Conservation (phyloP, 148 eudicot species). For the Vaccinium corymbosum region DNA sequence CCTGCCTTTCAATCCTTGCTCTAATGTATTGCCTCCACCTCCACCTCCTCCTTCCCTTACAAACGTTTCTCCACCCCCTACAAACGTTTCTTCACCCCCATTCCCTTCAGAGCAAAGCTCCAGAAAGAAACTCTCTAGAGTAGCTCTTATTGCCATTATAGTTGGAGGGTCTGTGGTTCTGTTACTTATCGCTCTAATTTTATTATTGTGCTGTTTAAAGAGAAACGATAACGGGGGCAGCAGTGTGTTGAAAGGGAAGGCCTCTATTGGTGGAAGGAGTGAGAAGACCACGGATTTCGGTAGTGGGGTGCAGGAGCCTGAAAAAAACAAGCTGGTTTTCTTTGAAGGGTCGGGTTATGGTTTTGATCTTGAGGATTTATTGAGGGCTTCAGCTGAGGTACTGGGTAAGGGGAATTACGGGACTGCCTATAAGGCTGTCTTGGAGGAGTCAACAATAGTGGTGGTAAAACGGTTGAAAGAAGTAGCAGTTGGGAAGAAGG, state of each 20-base stretch:
- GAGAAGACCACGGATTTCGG: slow-evolving; percentile 43
- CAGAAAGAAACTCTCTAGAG: slow-evolving; percentile 24
- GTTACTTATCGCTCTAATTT: slow-evolving; percentile 16
- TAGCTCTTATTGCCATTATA: slow-evolving; percentile 37
- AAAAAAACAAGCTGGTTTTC: slow-evolving; percentile 46
- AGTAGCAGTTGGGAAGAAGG: slow-evolving; percentile 20
- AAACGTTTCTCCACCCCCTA: slow-evolving; percentile 14
- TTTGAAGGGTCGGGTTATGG: slow-evolving; percentile 41
- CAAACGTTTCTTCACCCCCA: slow-evolving; percentile 3
- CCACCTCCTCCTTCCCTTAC: slow-evolving; percentile 31
- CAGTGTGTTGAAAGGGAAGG: slow-evolving; percentile 27
- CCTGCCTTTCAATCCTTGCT: slow-evolving; percentile 32
- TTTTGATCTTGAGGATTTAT: slow-evolving; percentile 51
- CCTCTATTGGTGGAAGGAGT: slow-evolving; percentile 23
- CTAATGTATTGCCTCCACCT: slow-evolving; percentile 27
- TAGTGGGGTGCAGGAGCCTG: slow-evolving; percentile 46
- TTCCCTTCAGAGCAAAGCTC: slow-evolving; percentile 13
- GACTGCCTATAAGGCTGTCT: slow-evolving; percentile 50
- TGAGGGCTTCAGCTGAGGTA: slow-evolving; percentile 32
- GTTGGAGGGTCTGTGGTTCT: slow-evolving; percentile 30
- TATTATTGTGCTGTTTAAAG: slow-evolving; percentile 29
- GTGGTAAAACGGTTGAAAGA: slow-evolving; percentile 46
- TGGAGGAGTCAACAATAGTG: slow-evolving; percentile 53
- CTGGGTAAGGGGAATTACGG: slow-evolving; percentile 50
- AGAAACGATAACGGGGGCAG: slow-evolving; percentile 18